Evolutionary conservation across 257 asterid genomes (phyloP).

Genomic region (Nicotiana paniculata): DNA sequence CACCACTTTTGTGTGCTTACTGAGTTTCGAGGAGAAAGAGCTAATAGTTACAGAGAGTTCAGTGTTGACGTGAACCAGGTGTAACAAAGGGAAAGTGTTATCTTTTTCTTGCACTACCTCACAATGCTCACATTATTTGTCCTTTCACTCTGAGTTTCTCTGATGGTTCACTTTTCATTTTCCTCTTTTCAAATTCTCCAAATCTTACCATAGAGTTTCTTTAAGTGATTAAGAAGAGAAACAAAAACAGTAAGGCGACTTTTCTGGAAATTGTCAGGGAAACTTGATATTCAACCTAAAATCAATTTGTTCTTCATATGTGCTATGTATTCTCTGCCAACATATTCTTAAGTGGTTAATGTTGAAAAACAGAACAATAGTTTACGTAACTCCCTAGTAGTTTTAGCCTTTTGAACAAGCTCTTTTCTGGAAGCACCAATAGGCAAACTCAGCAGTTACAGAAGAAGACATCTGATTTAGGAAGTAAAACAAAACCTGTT

Average conservation of each 20-base stretch:
- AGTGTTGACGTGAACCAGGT: background rate
- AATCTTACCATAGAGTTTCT: background rate
- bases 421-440: background rate
- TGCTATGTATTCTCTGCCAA: background rate
- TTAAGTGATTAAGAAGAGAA: background rate
- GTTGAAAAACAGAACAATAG: background rate
- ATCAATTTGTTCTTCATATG: background rate
- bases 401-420: background rate
- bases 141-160: background rate
- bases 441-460: background rate
- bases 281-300: background rate
- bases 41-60: background rate
- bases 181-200: background rate
- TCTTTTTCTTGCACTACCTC: background rate
- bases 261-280: background rate
- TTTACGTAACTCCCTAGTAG: background rate
- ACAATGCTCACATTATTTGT: too few relatives aligned
- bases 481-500: constrained; percentile 51
- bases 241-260: background rate
- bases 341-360: background rate
- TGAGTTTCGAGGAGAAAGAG: background rate
- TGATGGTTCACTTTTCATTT: background rate
- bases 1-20: background rate
- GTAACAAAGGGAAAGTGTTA: background rate
- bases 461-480: background rate